phyloP scores from a whole-genome alignment of 345 rosid species.

The Acer yangbiense region DNA sequence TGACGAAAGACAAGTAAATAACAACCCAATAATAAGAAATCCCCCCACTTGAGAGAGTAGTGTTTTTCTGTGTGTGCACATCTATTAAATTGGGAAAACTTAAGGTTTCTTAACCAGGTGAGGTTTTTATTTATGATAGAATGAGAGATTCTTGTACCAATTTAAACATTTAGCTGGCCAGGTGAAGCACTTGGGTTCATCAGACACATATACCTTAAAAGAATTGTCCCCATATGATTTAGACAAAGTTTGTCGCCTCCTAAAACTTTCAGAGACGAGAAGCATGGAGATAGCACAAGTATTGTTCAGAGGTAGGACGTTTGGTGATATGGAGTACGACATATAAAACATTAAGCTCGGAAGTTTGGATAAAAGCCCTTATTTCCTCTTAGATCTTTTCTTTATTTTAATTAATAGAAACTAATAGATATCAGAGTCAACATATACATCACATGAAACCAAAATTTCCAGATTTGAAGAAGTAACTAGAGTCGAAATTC shows the following conservation, averaged over 20 bases:
- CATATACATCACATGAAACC: background rate
- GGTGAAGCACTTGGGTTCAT: conserved; percentile 2
- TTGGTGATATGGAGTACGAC: background rate
- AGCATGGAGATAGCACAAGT: background rate
- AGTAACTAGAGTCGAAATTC: background rate
- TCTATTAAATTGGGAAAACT: background rate
- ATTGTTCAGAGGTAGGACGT: background rate
- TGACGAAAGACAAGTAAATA: background rate
- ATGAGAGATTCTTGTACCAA: background rate
- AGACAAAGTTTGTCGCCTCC: background rate
- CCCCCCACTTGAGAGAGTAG: background rate
- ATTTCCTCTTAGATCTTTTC: background rate
- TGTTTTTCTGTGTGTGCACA: background rate
- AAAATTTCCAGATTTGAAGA: background rate
- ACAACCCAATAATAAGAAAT: background rate
- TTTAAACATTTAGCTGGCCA: background rate
- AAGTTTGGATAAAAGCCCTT: background rate
- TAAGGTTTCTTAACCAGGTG: background rate
- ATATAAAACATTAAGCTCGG: conserved; percentile 1
- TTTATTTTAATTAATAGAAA: background rate
- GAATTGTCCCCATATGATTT: background rate
- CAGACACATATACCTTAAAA: background rate
- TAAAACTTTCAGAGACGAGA: background rate
- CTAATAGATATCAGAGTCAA: background rate
- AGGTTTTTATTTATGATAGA: background rate